Percentiles rank a stretch among this genome's conserved stretches.
Evolutionary conservation across 2,329 filamentous ascomycete genomes (phyloP).

Genomic region (Thermothelomyces thermophilus): DNA sequence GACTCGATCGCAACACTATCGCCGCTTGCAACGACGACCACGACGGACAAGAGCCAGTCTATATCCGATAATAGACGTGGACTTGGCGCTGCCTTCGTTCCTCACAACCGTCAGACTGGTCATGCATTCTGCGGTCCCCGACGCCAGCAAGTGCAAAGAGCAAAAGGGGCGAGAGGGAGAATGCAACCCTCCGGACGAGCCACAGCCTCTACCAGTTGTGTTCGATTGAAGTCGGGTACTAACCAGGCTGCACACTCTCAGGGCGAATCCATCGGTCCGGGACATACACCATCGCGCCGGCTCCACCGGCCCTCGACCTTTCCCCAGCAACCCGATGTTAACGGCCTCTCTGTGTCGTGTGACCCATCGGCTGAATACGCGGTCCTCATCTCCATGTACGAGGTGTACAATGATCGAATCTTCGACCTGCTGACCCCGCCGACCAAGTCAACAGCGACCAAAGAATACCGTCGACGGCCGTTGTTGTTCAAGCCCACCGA

Average conservation of each 20-base stretch:
- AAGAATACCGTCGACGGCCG: conserved; percentile 67
- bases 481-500: conserved; percentile 91
- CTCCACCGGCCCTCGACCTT: conserved; percentile 64
- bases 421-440: conserved; percentile 78
- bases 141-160: conserved; percentile 2
- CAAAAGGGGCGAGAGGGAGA: neutral
- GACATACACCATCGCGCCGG: conserved; percentile 49
- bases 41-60: neutral
- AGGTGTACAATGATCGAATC: conserved; percentile 97
- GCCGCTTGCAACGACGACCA: conserved; percentile 8
- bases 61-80: neutral
- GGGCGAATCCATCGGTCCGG: conserved; percentile 43
- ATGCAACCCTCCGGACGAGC: conserved; percentile 29
- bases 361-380: conserved; percentile 73
- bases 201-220: conserved; percentile 42
- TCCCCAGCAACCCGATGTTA: conserved; percentile 68
- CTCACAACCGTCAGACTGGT: conserved; percentile 4
- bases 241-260: conserved; percentile 37
- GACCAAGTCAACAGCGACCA: conserved; percentile 53
- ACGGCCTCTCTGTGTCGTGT: conserved; percentile 58
- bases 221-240: conserved; percentile 39
- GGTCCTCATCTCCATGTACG: conserved; percentile 93
- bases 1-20: conserved; percentile 21
- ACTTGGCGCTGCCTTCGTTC: conserved; percentile 7
- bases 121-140: neutral